Percentiles rank a stretch among this genome's conserved stretches.
Conservation (phyloP, 495 filamentous ascomycete species). For the Neurospora sp. region DNA sequence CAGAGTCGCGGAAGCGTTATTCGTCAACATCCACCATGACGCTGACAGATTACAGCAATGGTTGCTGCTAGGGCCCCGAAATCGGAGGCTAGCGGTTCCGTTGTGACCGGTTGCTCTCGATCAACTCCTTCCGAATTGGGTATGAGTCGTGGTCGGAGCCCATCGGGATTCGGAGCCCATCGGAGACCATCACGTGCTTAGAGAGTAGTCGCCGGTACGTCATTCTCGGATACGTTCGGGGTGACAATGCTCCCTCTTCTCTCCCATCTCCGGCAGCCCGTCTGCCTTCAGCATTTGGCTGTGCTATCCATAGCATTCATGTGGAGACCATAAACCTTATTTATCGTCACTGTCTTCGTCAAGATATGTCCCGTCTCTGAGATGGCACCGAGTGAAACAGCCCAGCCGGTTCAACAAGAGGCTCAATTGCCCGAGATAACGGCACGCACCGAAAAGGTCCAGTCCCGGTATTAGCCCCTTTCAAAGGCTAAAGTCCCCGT, state of each 20-base stretch:
- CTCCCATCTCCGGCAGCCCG: neutral
- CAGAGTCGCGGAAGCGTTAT: neutral
- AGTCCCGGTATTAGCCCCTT: neutral
- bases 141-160: neutral
- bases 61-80: neutral
- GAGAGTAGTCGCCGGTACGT: neutral
- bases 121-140: neutral
- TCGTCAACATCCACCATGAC: no score
- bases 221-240: neutral
- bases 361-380: neutral
- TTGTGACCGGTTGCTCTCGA: neutral
- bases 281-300: neutral
- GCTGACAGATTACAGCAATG: neutral
- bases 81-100: neutral
- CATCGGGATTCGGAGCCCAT: neutral
- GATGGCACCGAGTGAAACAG: neutral
- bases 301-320: neutral
- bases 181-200: neutral
- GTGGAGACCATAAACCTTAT: neutral
- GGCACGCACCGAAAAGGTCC: neutral
- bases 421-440: neutral
- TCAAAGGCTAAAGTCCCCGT: neutral
- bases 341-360: neutral
- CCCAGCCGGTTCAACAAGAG: neutral
- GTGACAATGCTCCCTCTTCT: neutral